A percentile compares a stretch with the other conserved stretches of the same genome.
Evolutionary conservation across 176 grass and related monocot genomes (phyloP).

Genomic region (Aegilops speltoides): DNA sequence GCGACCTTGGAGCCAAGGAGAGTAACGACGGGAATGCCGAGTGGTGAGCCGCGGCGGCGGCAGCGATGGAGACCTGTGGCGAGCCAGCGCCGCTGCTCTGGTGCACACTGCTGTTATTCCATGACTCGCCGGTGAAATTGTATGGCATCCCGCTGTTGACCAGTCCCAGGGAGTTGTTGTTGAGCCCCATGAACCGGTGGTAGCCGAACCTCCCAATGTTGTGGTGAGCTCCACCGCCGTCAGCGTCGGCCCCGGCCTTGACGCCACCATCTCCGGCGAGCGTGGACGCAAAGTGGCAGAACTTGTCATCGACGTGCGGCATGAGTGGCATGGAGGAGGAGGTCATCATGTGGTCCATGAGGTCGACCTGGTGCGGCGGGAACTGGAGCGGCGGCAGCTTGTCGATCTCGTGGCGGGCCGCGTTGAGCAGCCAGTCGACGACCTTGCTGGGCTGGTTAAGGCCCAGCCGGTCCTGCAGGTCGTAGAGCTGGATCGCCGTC

Average conservation of each 20-base stretch:
- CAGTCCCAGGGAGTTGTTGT: conserved; percentile 31
- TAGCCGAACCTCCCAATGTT: conserved; percentile 32
- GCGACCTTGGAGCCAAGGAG: conserved; percentile 56
- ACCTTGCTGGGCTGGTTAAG: conserved; percentile 96
- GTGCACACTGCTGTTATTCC: conserved; percentile 51
- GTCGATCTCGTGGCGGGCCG: conserved; percentile 89
- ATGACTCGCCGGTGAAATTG: conserved; percentile 38
- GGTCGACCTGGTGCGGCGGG: conserved; percentile 47
- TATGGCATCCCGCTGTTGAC: conserved; percentile 37
- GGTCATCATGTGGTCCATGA: conserved; percentile 22
- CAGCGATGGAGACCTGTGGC: conserved; percentile 30
- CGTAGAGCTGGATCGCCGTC: conserved; percentile 93
- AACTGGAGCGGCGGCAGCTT: conserved; percentile 90
- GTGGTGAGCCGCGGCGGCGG: not conserved
- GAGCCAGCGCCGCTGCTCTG: conserved; percentile 25
- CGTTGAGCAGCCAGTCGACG: conserved; percentile 92
- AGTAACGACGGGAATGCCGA: conserved; percentile 44
- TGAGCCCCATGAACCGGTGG: conserved; percentile 59
- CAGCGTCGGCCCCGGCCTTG: conserved; percentile 7
- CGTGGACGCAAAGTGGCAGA: conserved; percentile 7
- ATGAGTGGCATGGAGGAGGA: conserved; percentile 20
- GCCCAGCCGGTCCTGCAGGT: conserved; percentile 90
- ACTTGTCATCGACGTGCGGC: conserved; percentile 30
- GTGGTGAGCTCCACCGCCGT: not conserved
- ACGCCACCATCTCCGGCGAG: not conserved